Percentiles rank a stretch among this genome's conserved stretches.
These are phyloP conservation scores for Tritrichomonas foetus DNA, from an alignment of 208 protist species.

Conservation along the genomic window DNA sequence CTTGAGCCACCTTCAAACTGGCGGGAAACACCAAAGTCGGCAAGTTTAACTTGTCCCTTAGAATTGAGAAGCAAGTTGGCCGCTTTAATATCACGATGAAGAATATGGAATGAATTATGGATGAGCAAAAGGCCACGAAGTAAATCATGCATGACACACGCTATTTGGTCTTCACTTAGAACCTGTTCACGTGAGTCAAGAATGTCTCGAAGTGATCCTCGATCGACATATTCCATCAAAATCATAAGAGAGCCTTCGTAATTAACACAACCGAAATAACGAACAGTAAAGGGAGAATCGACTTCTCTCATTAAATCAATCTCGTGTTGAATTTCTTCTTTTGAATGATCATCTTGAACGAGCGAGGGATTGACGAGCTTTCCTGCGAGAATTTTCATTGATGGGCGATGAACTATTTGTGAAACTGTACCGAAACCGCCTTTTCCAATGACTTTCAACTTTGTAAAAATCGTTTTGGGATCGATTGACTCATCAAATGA, in stretches of 20 bases:
- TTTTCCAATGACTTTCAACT: slow-evolving; percentile 8
- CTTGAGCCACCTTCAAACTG: neutral
- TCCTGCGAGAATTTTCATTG: neutral
- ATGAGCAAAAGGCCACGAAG: neutral
- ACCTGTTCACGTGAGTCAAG: neutral
- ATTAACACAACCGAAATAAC: neutral
- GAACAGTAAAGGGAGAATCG: neutral
- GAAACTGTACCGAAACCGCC: slow-evolving; percentile 2
- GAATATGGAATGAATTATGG: slow-evolving; percentile 48
- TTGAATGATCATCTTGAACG: neutral
- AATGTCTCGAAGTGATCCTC: neutral
- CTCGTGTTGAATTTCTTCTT: slow-evolving; percentile 16
- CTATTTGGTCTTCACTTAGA: slow-evolving; percentile 15
- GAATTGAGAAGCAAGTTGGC: slow-evolving; percentile 46
- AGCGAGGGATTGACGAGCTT: neutral
- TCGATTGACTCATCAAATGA: neutral
- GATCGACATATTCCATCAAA: neutral
- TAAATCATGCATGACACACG: slow-evolving; percentile 15
- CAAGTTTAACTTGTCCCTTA: slow-evolving; percentile 50
- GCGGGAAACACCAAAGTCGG: slow-evolving; percentile 52
- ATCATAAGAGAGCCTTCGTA: neutral
- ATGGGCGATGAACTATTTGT: neutral
- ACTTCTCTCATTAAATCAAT: neutral
- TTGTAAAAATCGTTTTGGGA: neutral
- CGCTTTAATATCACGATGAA: slow-evolving; percentile 82